Percentiles rank a stretch among this genome's conserved stretches.
Conservation (phyloP, 2,329 filamentous ascomycete genomes). For the Sarocladiaceae sp. region DNA sequence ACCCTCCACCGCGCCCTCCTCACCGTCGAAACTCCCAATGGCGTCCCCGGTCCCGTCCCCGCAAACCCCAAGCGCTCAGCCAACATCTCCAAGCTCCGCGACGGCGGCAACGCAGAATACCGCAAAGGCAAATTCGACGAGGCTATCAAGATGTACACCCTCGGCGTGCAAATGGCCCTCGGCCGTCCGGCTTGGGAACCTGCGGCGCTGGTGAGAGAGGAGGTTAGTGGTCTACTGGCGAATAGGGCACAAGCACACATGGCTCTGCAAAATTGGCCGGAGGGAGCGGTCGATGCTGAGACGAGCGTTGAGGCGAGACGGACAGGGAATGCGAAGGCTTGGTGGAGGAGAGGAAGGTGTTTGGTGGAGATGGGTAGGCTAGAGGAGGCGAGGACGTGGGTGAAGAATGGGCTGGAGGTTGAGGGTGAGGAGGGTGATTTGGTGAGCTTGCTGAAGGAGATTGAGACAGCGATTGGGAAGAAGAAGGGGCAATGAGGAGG, state of each 20-base stretch:
- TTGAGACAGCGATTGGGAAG: conserved; percentile 44
- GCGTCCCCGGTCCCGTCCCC: conserved; percentile 68
- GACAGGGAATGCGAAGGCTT: conserved; percentile 86
- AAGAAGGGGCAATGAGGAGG: conserved; percentile 24
- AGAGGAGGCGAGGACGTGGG: conserved; percentile 77
- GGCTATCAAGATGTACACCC: conserved; percentile 74
- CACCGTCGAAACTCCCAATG: conserved; percentile 45
- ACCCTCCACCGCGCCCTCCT: conserved; percentile 71
- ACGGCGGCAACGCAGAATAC: conserved; percentile 78
- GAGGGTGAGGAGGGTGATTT: conserved; percentile 69
- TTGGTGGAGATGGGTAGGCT: conserved; percentile 85
- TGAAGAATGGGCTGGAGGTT: conserved; percentile 73
- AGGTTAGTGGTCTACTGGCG: conserved; percentile 72
- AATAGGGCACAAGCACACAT: conserved; percentile 92
- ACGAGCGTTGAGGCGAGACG: conserved; percentile 83
- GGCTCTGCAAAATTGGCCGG: conserved; percentile 75
- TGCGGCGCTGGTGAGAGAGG: conserved; percentile 75
- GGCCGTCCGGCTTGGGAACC: conserved; percentile 85
- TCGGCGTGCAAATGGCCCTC: conserved; percentile 88
- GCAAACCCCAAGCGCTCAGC: conserved; percentile 90
- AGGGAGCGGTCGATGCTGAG: conserved; percentile 84
- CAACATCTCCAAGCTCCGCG: conserved; percentile 85
- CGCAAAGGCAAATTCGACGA: conserved; percentile 72
- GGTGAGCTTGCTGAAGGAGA: conserved; percentile 58
- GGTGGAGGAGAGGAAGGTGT: conserved; percentile 85